These are phyloP conservation scores for Talaromyces verruculosus DNA, from an alignment of 2,329 filamentous ascomycete species.

Conservation along the genomic window DNA sequence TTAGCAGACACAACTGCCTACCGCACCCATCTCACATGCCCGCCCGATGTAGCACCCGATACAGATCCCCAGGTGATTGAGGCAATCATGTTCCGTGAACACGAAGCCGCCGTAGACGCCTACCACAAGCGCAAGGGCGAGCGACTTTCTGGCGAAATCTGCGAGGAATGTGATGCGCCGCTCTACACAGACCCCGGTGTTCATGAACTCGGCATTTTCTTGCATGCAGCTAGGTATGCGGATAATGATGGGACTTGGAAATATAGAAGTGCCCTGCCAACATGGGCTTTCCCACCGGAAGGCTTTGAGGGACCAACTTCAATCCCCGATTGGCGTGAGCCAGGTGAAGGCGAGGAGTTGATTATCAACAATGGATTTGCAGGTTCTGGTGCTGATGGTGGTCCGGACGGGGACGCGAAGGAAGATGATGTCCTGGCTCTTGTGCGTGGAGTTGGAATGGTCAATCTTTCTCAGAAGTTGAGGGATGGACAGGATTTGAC, in stretches of 20 bases:
- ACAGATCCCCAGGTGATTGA: conserved; percentile 41
- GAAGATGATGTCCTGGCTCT: conserved; percentile 31
- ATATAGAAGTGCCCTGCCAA: conserved; percentile 79
- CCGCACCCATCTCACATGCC: conserved; percentile 55
- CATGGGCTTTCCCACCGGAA: conserved; percentile 80
- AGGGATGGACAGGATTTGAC: conserved; percentile 17
- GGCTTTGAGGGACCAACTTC: conserved; percentile 70
- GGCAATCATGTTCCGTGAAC: conserved; percentile 44
- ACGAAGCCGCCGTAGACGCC: conserved; percentile 82
- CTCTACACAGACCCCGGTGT: conserved; percentile 88
- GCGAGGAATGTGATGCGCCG: conserved; percentile 78
- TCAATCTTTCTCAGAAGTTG: conserved; percentile 31
- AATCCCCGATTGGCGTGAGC: conserved; percentile 53
- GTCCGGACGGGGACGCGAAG: conserved; percentile 23
- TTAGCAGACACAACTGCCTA: conserved; percentile 88
- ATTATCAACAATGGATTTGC: conserved; percentile 40
- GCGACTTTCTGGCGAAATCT: conserved; percentile 83
- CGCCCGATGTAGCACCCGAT: conserved; percentile 38
- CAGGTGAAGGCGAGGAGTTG: conserved; percentile 39
- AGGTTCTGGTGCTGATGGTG: conserved; percentile 25
- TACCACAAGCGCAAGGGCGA: conserved; percentile 91
- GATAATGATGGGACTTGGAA: conserved; percentile 80
- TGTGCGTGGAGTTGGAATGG: conserved; percentile 37
- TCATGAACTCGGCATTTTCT: conserved; percentile 88
- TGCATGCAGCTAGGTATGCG: conserved; percentile 89